phyloP scores from a whole-genome alignment of 2,329 filamentous ascomycete species.

The Didymella exigua region DNA sequence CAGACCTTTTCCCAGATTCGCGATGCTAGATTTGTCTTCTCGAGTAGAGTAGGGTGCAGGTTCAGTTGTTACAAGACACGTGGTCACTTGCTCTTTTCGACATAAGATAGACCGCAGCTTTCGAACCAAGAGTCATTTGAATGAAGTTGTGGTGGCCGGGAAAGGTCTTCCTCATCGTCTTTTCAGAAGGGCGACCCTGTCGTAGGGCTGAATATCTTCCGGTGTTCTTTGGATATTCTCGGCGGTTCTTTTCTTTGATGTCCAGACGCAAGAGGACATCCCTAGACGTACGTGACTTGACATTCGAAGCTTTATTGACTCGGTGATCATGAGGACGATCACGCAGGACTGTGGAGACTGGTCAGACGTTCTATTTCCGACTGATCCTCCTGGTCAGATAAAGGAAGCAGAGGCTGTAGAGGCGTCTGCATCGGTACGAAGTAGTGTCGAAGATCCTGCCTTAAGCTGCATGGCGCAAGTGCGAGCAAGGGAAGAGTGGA shows the following conservation, averaged over 20 bases:
- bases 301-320: not conserved
- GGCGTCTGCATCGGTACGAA: not conserved
- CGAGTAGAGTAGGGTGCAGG: no score
- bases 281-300: not conserved
- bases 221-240: not conserved
- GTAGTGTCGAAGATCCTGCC: not conserved
- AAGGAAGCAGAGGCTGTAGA: not conserved
- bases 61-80: no score
- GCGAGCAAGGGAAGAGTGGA: constrained; percentile 9
- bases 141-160: no score
- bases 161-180: not conserved
- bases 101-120: no score
- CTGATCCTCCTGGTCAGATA: not conserved
- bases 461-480: not conserved
- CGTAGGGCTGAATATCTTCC: not conserved
- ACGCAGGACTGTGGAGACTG: not conserved
- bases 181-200: not conserved
- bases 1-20: no score
- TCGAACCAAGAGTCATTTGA: no score
- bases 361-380: not conserved
- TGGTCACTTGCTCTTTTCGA: no score
- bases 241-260: not conserved
- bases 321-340: not conserved
- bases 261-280: not conserved
- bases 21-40: no score